These are phyloP conservation scores for Neurospora sp. DNA, from an alignment of 2,329 filamentous ascomycete species.

Conservation along the genomic window DNA sequence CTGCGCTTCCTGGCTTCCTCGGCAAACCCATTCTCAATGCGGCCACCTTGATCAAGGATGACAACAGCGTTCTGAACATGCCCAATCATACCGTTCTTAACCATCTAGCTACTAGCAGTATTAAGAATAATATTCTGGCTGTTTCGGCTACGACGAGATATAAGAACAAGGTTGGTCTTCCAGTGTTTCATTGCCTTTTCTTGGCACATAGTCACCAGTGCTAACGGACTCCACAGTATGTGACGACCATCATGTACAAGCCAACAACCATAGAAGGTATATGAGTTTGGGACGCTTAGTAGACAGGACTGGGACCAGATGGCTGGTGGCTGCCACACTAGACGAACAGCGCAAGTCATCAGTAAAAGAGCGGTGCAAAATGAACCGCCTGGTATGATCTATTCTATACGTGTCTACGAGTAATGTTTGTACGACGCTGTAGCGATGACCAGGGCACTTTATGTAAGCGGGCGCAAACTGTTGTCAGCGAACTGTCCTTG, in stretches of 20 bases:
- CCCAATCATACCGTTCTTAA: slow-evolving; percentile 97
- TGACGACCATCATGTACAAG: slow-evolving; percentile 97
- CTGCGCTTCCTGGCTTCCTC: slow-evolving; percentile 78
- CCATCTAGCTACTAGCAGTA: slow-evolving; percentile 93
- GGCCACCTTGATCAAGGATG: slow-evolving; percentile 86
- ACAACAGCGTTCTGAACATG: slow-evolving; percentile 93
- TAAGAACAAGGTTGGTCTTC: slow-evolving; percentile 69
- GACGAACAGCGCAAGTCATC: not conserved
- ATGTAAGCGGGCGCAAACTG: not conserved
- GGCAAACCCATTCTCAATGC: slow-evolving; percentile 93
- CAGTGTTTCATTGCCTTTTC: not conserved
- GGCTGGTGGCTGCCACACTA: not conserved
- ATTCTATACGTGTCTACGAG: not conserved
- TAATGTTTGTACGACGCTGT: not conserved
- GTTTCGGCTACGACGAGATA: slow-evolving; percentile 97
- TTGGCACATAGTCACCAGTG: not conserved
- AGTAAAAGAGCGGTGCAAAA: not conserved
- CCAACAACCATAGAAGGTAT: slow-evolving; percentile 55
- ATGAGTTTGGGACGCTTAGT: slow-evolving; percentile 3
- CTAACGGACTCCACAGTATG: slow-evolving; percentile 52
- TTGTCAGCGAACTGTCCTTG: not conserved
- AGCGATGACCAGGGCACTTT: not conserved
- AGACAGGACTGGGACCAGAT: not conserved
- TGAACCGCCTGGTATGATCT: not conserved
- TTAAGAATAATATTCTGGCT: slow-evolving; percentile 90